Base-by-base conservation (phyloP, 306 rosid species). In the Prunus davidiana region DNA sequence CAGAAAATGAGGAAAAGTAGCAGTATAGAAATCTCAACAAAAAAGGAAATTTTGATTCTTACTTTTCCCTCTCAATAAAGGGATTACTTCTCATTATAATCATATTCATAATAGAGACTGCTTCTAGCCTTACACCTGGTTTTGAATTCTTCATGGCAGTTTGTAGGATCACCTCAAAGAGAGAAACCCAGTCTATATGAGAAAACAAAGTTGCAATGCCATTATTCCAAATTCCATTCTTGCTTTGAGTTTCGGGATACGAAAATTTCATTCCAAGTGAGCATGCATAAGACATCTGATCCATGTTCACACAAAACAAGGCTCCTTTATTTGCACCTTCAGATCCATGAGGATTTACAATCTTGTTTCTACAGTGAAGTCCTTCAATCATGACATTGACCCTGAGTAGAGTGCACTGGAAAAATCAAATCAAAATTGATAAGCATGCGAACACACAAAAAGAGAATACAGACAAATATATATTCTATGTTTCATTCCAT, bases 381-480 rank as follows among this genome's bases (percentile, higher is more conserved):
- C 88, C 90, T 64, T 87, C 93, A 54, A 90, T 71, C 64, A 80
- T 73, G 83, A 94, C 82, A 80, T 86, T 91, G 85, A 89, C 89
- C 97, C 98, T 94, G 98, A 87, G 96, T 89, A 94, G 91, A 94
- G 89, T 92, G 88, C 95, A 94, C 96, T 89, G 96, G 93, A 89
- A 90, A 90, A 92, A 94, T 94, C 98, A 92, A 90, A 91, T 92
- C 93, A 89, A 89, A 94, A 92, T 86, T 86, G 89, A 94, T 87
- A 93, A 93, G 96, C 86, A 86, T 76, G 69, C 25, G 25, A 24
- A 24, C 25, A 24, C 25, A 24, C 25, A 24, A 24, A 24, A 24
- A 24, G 24, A 24, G 24, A 24, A 24, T 1, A 24, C 24, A 24
- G 24, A 24, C 24, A 24, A 24, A 24, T 24, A 24, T 24, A 49